Evolutionary conservation across 1,284 basidiomycete genomes (phyloP), one percentile per base, ranked within the genome.

Genomic region (Bondarzewia mesenterica): DNA sequence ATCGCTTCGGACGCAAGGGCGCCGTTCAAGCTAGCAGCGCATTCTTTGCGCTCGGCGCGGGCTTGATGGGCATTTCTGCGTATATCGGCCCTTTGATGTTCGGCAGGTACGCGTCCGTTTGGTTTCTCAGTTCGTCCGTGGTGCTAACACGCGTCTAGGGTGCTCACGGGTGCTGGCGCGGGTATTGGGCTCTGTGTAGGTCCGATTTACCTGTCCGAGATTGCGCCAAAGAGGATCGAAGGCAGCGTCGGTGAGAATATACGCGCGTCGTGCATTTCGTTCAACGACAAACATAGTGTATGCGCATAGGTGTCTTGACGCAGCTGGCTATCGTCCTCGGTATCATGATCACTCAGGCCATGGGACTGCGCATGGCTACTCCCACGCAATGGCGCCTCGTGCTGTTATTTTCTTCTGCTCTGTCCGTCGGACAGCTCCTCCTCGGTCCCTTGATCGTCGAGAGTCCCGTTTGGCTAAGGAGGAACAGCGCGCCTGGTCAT

Each of bases 121-220:
- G 46, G n/a, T 37, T 15, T 45, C 15, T 38, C 22, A 5, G 18
- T 15, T 44, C 39, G 20, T 16, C 26, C 29, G 26, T 40, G 44
- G 49, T 48, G 16, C 49, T 18, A 44, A 18, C 4, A n/a, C n/a
- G n/a, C n/a, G n/a, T n/a, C n/a, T n/a, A 92, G 89, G 55, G 73
- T 91, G 48, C 60, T 93, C 18, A 79, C 85, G 8, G 93, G 93
- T 8, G 58, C 92, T 7, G 85, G 84, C 8, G 84, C 88, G 27
- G 93, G 93, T 21, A 67, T 95, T 46, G 90, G 86, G 16, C 72
- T 94, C 4, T 94, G 90, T 57, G 78, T 92, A n/a, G 81, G 83
- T 1, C 92, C 93, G 7, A 79, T 94, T 41, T 94, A 84, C 65
- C 74, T 95, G 27, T 78, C 88, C 7, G 86, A 91, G 60, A 82